Evolutionary conservation across 176 grass and related monocot genomes (phyloP), one percentile per base, ranked within the genome.

Genomic region (Tuctoria greenei): DNA sequence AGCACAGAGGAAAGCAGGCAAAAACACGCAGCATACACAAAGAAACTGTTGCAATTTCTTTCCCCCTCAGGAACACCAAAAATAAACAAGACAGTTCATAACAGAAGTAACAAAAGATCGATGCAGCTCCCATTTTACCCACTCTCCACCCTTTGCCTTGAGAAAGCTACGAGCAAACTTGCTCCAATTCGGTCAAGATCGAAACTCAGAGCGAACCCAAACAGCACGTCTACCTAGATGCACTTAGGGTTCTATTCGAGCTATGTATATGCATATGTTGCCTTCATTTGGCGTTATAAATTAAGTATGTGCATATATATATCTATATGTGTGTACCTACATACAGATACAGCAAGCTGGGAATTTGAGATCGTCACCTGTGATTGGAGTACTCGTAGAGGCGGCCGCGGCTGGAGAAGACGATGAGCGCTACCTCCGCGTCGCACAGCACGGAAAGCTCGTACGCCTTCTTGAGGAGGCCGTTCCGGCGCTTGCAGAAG

Each of bases 401-500:
- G 73, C 90, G 90, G 62, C 90, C 90, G 56, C 90, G 86, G 77
- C 83, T 86, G 83, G 90, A 93, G 83, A 93, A 93, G 86, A 93
- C 86, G 72, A 93, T 42, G 67, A 93, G 90, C 10, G 86, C 83
- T 4, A 93, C 81, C 84, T 93, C 90, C 46, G 90, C 86, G 67
- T 93, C 90, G 77, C 90, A 93, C 67, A 93, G 81, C 34, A 93
- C 84, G 2, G 90, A 93, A 16, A 93, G 84, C 74, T 93, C 90
- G 40, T 89, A 93, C 13, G 90, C 86, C 84, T 93, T 93, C 84
- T 93, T 93, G 35, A 93, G 90, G 25, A 93, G 90, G 35, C 90
- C 90, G 69, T 93, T 93, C 34, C 90, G 90, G 73, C 90, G 90
- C 86, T 93, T 89, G 84, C 84, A 93, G 86, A 93, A 93, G 83